These are phyloP conservation scores for Chytridium lagenaria DNA, from an alignment of 371 early-diverging fungal species.

Conservation along the genomic window DNA sequence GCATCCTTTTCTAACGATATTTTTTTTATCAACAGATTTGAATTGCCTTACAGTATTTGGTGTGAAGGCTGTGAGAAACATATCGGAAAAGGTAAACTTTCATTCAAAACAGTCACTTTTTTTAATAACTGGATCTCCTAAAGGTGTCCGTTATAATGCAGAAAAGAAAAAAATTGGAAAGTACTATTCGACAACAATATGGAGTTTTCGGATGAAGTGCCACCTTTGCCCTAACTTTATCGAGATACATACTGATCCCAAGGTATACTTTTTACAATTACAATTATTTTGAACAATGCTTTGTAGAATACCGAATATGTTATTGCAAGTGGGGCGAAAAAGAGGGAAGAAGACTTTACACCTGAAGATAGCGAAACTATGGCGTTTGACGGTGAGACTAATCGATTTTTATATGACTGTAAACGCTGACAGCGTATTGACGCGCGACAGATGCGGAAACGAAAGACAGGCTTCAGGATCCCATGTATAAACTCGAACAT, in stretches of 20 bases:
- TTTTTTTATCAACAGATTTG: constrained; percentile 62
- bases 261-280: constrained; percentile 55
- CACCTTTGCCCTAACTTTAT: constrained; percentile 86
- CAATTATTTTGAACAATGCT: not conserved
- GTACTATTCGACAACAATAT: constrained; percentile 88
- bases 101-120: too few species aligned
- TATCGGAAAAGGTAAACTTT: constrained; percentile 85
- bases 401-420: not conserved
- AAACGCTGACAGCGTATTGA: too few species aligned
- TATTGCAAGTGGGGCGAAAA: constrained; percentile 76
- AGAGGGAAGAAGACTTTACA: constrained; percentile 77
- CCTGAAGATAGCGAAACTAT: constrained; percentile 76
- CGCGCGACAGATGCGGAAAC: constrained; percentile 60
- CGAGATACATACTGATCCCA: constrained; percentile 94
- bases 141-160: constrained; percentile 91
- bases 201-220: constrained; percentile 91
- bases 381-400: constrained; percentile 51
- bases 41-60: constrained; percentile 91
- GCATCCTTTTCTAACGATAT: not conserved
- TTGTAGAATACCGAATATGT: constrained; percentile 74
- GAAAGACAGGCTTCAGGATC: constrained; percentile 65
- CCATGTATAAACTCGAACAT: constrained; percentile 77
- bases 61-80: constrained; percentile 85
- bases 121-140: too few species aligned
- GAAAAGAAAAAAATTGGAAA: constrained; percentile 92